Percentiles rank a stretch among this genome's conserved stretches.
Conservation (phyloP, 305 asterid species). For the Rubia balearica region DNA sequence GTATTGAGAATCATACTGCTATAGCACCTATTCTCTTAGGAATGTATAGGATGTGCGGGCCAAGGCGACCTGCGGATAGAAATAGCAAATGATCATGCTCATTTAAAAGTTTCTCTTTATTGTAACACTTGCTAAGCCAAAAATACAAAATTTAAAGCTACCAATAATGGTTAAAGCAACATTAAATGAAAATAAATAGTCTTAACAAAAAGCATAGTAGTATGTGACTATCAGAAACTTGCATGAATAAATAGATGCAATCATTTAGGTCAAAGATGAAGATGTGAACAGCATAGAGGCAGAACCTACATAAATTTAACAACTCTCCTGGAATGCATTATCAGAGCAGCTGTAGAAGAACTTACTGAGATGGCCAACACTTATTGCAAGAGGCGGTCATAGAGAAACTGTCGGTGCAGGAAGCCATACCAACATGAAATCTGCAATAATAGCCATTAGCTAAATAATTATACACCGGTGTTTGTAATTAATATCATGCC, state of each 20-base stretch:
- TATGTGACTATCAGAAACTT: neutral
- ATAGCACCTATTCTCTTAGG: slow-evolving; percentile 74
- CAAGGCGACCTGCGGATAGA: slow-evolving; percentile 63
- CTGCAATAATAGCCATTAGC: slow-evolving; percentile 96
- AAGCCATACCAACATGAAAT: slow-evolving; percentile 97
- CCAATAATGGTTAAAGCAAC: neutral
- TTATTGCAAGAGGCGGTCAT: slow-evolving; percentile 53
- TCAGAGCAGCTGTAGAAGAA: slow-evolving; percentile 89
- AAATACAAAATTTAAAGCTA: neutral
- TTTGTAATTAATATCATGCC: too few species aligned
- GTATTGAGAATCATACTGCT: slow-evolving; percentile 38
- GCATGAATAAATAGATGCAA: neutral
- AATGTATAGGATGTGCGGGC: slow-evolving; percentile 78
- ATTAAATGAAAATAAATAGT: neutral
- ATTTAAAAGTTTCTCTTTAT: slow-evolving; percentile 2
- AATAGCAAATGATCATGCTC: slow-evolving; percentile 1
- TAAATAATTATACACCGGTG: slow-evolving; percentile 34
- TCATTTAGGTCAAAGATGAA: neutral
- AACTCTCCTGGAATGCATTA: slow-evolving; percentile 83
- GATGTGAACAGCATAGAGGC: neutral
- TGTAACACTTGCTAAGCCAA: neutral
- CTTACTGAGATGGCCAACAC: slow-evolving; percentile 58
- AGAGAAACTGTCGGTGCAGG: slow-evolving; percentile 95
- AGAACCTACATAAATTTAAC: slow-evolving; percentile 4
- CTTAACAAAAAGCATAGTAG: neutral